These are phyloP conservation scores for Bruguiera parviflora DNA, from an alignment of 345 rosid genomes.

Conservation along the genomic window DNA sequence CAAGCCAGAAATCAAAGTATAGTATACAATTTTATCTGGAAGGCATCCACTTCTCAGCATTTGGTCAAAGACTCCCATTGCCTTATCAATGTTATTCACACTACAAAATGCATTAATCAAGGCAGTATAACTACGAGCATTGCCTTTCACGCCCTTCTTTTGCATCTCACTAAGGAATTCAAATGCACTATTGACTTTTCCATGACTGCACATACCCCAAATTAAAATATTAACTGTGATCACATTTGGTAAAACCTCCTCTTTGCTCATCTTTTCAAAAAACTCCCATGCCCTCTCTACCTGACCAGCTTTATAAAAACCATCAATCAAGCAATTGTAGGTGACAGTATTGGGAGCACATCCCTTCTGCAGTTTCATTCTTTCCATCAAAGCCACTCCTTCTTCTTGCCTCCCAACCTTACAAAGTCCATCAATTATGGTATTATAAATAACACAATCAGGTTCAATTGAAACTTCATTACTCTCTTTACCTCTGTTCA, in stretches of 20 bases:
- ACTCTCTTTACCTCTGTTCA: slow-evolving; percentile 33
- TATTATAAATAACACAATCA: slow-evolving; percentile 58
- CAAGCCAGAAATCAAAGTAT: slow-evolving; percentile 58
- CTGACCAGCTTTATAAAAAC: slow-evolving; percentile 64
- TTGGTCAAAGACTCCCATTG: slow-evolving; percentile 49
- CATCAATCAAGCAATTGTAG: slow-evolving; percentile 67
- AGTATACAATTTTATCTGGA: slow-evolving; percentile 60
- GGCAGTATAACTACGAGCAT: slow-evolving; percentile 47
- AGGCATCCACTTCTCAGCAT: slow-evolving; percentile 45
- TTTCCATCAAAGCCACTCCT: slow-evolving; percentile 48
- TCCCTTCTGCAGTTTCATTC: slow-evolving; percentile 44
- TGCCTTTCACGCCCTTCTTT: slow-evolving; percentile 46
- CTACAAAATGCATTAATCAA: slow-evolving; percentile 59
- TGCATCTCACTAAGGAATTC: slow-evolving; percentile 49
- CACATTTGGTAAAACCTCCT: slow-evolving; percentile 44
- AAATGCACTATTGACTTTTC: slow-evolving; percentile 52
- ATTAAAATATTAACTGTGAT: slow-evolving; percentile 57
- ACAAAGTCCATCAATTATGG: slow-evolving; percentile 69
- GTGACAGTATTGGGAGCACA: slow-evolving; percentile 50
- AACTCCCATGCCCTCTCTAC: slow-evolving; percentile 52
- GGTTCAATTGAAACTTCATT: slow-evolving; percentile 47
- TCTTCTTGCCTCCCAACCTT: slow-evolving; percentile 77
- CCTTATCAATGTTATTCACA: slow-evolving; percentile 58
- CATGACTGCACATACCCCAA: slow-evolving; percentile 67
- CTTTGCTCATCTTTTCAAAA: slow-evolving; percentile 57